Percentiles rank a stretch among this genome's conserved stretches.
These are phyloP conservation scores for Pseudopithomyces maydicus DNA, from an alignment of 2,329 filamentous ascomycete genomes.

Conservation along the genomic window DNA sequence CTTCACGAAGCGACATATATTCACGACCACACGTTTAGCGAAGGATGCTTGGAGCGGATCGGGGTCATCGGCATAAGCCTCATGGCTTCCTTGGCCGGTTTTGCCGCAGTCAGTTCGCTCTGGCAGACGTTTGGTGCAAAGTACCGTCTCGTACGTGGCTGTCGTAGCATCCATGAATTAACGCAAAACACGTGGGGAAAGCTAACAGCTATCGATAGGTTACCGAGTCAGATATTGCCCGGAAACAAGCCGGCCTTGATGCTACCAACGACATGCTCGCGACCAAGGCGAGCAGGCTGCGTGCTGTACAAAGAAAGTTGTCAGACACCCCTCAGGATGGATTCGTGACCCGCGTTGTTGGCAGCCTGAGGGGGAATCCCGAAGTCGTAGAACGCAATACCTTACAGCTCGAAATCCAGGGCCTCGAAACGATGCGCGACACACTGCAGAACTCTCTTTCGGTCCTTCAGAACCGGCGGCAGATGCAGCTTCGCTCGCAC, in stretches of 20 bases:
- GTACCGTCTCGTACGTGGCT: slow-evolving; percentile 57
- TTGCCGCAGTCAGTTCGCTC: slow-evolving; percentile 83
- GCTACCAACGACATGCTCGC: slow-evolving; percentile 80
- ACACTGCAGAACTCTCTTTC: slow-evolving; percentile 70
- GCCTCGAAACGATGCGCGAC: slow-evolving; percentile 78
- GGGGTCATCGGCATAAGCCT: slow-evolving; percentile 84
- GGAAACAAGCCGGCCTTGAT: slow-evolving; percentile 79
- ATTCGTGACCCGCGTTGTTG: slow-evolving; percentile 75
- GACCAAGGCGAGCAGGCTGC: slow-evolving; percentile 74
- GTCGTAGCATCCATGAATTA: background rate
- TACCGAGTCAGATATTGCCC: slow-evolving; percentile 73
- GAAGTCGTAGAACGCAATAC: slow-evolving; percentile 59
- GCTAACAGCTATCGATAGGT: slow-evolving; percentile 46
- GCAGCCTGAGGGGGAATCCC: slow-evolving; percentile 68
- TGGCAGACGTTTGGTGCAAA: slow-evolving; percentile 81
- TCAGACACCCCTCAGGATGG: slow-evolving; percentile 57
- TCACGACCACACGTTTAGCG: slow-evolving; percentile 54
- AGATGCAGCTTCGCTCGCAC: slow-evolving; percentile 68
- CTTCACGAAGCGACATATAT: slow-evolving; percentile 52
- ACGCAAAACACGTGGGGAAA: background rate
- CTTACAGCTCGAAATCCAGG: slow-evolving; percentile 76
- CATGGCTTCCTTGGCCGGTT: slow-evolving; percentile 87
- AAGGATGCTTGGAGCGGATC: slow-evolving; percentile 67
- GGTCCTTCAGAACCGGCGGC: slow-evolving; percentile 66
- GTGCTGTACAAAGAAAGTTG: slow-evolving; percentile 70